Conservation (phyloP, 495 filamentous ascomycete genomes). For the Neurospora sp. region DNA sequence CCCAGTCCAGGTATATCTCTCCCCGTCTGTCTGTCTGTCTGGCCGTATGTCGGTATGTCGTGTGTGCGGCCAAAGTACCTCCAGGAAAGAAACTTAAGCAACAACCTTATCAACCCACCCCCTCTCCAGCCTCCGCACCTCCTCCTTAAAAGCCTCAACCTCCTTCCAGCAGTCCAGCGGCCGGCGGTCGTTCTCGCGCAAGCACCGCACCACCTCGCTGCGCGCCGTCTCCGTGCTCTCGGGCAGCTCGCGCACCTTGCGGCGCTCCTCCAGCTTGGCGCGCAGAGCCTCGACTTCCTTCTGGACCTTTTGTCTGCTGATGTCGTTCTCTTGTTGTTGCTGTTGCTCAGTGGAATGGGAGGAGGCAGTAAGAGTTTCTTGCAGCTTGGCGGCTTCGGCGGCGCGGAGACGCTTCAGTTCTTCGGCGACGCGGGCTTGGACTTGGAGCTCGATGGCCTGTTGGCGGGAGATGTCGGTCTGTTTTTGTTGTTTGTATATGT, state of each 20-base stretch:
- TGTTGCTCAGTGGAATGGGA: conserved; percentile 2
- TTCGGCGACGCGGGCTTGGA: conserved; percentile 75
- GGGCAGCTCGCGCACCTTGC: conserved; percentile 52
- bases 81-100: conserved; percentile 1
- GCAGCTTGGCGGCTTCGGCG: conserved; percentile 45
- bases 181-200: conserved; percentile 75
- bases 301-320: conserved; percentile 23
- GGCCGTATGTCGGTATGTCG: neutral
- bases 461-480: conserved; percentile 82
- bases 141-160: conserved; percentile 79
- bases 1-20: neutral
- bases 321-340: conserved; percentile 5
- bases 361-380: conserved; percentile 40
- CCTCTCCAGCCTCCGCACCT: conserved; percentile 76
- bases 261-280: conserved; percentile 61
- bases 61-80: neutral
- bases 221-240: conserved; percentile 63
- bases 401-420: conserved; percentile 70
- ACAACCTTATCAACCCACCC: conserved; percentile 80
- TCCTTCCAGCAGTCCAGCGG: conserved; percentile 95
- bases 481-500: neutral
- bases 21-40: neutral
- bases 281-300: conserved; percentile 50
- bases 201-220: conserved; percentile 66
- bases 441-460: conserved; percentile 72